Percentiles rank a stretch among this genome's conserved stretches.
These are phyloP conservation scores for Cordyceps cicadae DNA, from an alignment of 2,329 filamentous ascomycete genomes.

Conservation along the genomic window DNA sequence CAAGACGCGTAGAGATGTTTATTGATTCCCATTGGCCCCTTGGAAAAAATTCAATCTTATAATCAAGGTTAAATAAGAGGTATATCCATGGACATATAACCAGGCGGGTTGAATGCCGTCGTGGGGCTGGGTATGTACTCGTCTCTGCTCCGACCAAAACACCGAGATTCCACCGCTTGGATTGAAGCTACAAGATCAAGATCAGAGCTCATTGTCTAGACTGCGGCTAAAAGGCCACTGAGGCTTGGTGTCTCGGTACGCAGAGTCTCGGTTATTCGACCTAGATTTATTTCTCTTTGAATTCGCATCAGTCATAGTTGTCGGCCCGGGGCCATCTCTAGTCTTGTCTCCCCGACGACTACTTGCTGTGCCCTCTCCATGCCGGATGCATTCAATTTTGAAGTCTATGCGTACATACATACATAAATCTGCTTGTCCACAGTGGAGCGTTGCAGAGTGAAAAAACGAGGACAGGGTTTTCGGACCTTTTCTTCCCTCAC, in stretches of 20 bases:
- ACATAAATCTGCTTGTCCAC: not conserved
- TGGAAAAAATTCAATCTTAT: not conserved
- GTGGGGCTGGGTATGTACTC: not conserved
- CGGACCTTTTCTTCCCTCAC: not conserved
- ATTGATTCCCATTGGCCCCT: no score
- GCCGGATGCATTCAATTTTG: not conserved
- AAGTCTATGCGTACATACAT: no score
- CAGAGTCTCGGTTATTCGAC: no score
- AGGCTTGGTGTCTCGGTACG: no score
- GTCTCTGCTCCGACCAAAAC: not conserved
- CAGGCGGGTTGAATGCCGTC: not conserved
- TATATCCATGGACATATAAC: not conserved
- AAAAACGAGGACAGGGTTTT: constrained; percentile 16
- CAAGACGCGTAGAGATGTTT: no score
- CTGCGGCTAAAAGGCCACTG: no score
- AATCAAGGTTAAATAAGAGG: not conserved
- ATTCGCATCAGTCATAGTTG: no score
- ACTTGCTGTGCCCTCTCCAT: not conserved
- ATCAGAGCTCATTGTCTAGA: no score
- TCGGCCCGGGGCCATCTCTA: no score
- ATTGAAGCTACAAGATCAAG: not conserved
- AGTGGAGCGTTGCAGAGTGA: not conserved
- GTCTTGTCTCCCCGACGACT: no score
- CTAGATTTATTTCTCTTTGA: no score
- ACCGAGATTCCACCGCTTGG: not conserved